A percentile compares a stretch with the other conserved stretches of the same genome.
Evolutionary conservation across 768 basidiomycete genomes (phyloP).

Genomic region (Nidularia pulvinata): DNA sequence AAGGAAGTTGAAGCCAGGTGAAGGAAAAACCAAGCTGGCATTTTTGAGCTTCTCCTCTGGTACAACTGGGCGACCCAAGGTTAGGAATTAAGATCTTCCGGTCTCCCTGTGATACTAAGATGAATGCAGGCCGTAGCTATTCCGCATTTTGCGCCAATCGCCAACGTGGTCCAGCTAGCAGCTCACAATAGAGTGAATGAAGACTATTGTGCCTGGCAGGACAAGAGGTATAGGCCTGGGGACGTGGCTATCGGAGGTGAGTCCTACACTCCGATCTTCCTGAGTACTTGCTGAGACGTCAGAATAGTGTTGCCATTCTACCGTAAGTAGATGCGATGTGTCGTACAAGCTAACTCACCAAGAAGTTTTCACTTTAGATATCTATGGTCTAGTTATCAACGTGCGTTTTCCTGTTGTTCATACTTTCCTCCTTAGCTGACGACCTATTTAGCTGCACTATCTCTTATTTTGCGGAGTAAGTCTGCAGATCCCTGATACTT

Average conservation of each 20-base stretch:
- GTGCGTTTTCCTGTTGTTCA: constrained; percentile 21
- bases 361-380: constrained; percentile 33
- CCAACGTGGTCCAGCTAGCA: constrained; percentile 62
- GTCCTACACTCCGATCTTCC: constrained; percentile 4
- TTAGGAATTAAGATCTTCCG: constrained; percentile 8
- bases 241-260: constrained; percentile 61
- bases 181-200: constrained; percentile 50
- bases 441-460: constrained; percentile 46
- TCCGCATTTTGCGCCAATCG: constrained; percentile 56
- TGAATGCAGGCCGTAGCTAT: constrained; percentile 55
- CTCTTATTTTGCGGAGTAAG: constrained; percentile 54
- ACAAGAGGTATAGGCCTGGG: constrained; percentile 55
- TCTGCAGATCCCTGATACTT: neutral
- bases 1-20: constrained; percentile 48
- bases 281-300: neutral
- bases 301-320: constrained; percentile 56
- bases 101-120: neutral
- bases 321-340: constrained; percentile 34
- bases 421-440: neutral
- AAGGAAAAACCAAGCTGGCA: constrained; percentile 70
- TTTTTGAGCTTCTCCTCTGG: constrained; percentile 73
- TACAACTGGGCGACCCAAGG: constrained; percentile 78
- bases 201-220: constrained; percentile 39
- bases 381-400: constrained; percentile 66
- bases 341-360: neutral